Conservation (phyloP, 2,329 filamentous ascomycete species). For the Ophiostoma quercus region DNA sequence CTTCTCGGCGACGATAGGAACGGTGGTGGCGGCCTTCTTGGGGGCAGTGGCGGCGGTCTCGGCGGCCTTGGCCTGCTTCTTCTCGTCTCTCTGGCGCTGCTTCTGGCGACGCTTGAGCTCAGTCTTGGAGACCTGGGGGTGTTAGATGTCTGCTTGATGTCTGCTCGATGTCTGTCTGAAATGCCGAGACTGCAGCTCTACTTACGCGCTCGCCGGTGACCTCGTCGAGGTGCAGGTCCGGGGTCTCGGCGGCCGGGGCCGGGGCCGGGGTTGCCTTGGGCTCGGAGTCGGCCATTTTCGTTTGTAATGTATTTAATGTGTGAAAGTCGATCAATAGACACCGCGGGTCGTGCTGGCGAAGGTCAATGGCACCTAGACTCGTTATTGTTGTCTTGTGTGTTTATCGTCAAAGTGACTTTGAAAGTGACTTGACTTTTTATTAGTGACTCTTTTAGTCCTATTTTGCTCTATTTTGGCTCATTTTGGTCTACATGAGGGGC, state of each 20-base stretch:
- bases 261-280: constrained; percentile 19
- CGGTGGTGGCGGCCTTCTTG: constrained; percentile 52
- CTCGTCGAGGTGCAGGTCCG: constrained; percentile 74
- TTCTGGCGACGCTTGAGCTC: constrained; percentile 96
- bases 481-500: constrained; percentile 16
- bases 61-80: constrained; percentile 82
- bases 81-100: constrained; percentile 77
- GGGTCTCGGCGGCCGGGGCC: constrained; percentile 18
- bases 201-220: constrained; percentile 69
- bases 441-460: not conserved
- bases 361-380: not conserved
- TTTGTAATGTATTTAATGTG: not conserved
- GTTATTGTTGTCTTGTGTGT: not conserved
- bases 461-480: constrained; percentile 10
- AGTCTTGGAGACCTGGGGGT: constrained; percentile 61
- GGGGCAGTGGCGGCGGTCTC: constrained; percentile 48
- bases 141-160: not conserved
- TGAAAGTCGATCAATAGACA: not conserved
- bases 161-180: not conserved
- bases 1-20: constrained; percentile 50
- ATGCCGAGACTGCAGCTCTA: not conserved
- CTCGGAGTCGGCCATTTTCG: constrained; percentile 26
- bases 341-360: not conserved
- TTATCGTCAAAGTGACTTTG: not conserved
- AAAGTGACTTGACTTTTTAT: constrained; percentile 3